Evolutionary conservation across 139 green algal species (phyloP).

Genomic region (Medakamo hakoo): DNA sequence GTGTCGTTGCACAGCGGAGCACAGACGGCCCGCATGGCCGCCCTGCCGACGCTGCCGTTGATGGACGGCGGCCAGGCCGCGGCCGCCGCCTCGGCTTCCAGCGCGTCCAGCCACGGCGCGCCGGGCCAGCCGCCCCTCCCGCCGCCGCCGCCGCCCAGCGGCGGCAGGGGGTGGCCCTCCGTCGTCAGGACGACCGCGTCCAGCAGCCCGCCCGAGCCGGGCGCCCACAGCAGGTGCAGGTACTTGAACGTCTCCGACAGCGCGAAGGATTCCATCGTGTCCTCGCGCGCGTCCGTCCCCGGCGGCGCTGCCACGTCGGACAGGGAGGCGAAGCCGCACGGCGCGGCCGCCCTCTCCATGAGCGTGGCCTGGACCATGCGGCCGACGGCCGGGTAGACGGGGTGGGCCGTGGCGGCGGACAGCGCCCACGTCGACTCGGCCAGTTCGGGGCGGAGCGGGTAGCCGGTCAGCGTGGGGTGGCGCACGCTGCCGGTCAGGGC

Average conservation of each 20-base stretch:
- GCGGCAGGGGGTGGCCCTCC: conserved; percentile 50
- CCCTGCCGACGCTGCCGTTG: background rate
- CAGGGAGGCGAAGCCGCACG: conserved; percentile 50
- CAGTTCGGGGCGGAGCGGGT: conserved; percentile 72
- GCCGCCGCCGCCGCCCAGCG: no score
- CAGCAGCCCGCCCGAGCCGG: conserved; percentile 18
- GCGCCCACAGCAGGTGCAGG: conserved; percentile 55
- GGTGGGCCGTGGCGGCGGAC: conserved; percentile 35
- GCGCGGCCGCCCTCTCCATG: conserved; percentile 11
- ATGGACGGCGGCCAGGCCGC: background rate
- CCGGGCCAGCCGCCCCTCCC: no score
- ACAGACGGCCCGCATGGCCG: no score
- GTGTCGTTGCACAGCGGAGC: no score
- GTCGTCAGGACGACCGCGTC: conserved; percentile 55
- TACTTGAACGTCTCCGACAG: conserved; percentile 83
- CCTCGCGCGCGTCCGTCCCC: conserved; percentile 38
- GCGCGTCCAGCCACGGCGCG: no score
- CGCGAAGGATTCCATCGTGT: conserved; percentile 85
- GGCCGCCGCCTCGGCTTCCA: no score
- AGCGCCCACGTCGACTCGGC: conserved; percentile 81
- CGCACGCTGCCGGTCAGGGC: conserved; percentile 9
- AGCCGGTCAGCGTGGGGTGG: conserved; percentile 19
- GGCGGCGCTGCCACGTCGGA: conserved; percentile 43
- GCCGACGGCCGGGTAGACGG: conserved; percentile 8
- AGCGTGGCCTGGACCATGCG: conserved; percentile 14